phyloP scores from a whole-genome alignment of 108 stramenopile species.

The Heterococcus sp. region DNA sequence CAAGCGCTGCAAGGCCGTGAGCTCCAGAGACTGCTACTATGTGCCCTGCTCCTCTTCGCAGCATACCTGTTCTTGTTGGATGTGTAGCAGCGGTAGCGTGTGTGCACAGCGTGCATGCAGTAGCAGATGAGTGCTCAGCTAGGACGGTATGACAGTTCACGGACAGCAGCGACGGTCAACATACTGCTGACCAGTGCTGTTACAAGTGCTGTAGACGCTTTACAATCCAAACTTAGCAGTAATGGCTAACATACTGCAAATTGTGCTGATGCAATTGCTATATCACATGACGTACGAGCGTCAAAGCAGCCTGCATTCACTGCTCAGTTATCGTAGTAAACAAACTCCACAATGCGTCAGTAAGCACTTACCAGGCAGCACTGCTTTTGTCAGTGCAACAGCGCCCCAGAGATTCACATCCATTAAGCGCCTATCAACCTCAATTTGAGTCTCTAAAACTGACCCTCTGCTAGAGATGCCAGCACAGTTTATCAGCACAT shows the following conservation, averaged over 20 bases:
- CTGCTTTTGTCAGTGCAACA: background rate
- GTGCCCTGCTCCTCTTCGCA: background rate
- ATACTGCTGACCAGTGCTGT: background rate
- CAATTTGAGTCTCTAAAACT: background rate
- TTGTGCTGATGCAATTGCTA: background rate
- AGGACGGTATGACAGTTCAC: background rate
- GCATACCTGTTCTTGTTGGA: background rate
- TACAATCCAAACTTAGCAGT: background rate
- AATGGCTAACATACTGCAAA: no score
- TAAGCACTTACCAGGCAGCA: background rate
- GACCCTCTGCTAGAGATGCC: background rate
- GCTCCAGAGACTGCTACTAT: background rate
- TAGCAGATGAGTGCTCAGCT: background rate
- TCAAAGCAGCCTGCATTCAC: no score
- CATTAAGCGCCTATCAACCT: background rate
- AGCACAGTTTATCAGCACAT: slow-evolving; percentile 4
- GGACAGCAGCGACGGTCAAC: background rate
- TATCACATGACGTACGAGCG: background rate
- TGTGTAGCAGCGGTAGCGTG: no score
- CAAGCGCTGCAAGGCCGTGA: background rate
- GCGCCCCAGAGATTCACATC: background rate
- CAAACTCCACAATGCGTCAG: background rate
- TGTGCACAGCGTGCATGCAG: no score
- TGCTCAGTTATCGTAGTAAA: no score
- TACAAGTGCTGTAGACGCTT: background rate